Conservation (phyloP, 2,329 filamentous ascomycete genomes). For the Meredithiella fracta region DNA sequence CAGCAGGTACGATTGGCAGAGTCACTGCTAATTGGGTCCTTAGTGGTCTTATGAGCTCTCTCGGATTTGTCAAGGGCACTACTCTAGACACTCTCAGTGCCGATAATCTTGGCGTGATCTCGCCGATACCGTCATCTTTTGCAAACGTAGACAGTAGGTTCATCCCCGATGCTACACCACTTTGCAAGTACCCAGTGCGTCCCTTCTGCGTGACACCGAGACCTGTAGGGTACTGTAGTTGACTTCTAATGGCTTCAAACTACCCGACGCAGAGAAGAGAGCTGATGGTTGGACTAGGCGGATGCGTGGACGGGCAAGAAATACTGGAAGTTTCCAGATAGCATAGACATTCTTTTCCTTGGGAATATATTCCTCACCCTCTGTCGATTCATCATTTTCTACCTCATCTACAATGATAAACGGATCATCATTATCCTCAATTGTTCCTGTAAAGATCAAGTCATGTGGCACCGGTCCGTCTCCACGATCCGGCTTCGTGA, state of each 20-base stretch:
- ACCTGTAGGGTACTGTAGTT: not conserved
- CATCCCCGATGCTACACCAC: slow-evolving; percentile 49
- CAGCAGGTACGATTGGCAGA: slow-evolving; percentile 48
- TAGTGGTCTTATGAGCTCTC: slow-evolving; percentile 46
- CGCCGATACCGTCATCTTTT: slow-evolving; percentile 44
- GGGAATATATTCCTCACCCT: not conserved
- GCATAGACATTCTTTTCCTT: slow-evolving; percentile 31
- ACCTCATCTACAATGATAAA: slow-evolving; percentile 31
- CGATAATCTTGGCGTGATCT: slow-evolving; percentile 50
- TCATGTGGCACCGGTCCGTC: slow-evolving; percentile 30
- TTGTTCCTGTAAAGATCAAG: slow-evolving; percentile 39
- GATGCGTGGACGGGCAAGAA: slow-evolving; percentile 42
- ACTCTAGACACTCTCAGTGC: slow-evolving; percentile 60
- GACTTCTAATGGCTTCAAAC: slow-evolving; percentile 33
- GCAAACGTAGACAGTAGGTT: slow-evolving; percentile 65
- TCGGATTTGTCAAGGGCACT: slow-evolving; percentile 46
- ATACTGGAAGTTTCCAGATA: slow-evolving; percentile 44
- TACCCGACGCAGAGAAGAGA: slow-evolving; percentile 47
- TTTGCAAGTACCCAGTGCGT: slow-evolving; percentile 41
- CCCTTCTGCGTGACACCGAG: slow-evolving; percentile 11
- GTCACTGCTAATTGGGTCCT: slow-evolving; percentile 45
- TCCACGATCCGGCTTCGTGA: slow-evolving; percentile 37
- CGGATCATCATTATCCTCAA: slow-evolving; percentile 34
- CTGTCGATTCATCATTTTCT: not conserved
- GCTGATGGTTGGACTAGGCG: slow-evolving; percentile 50